A percentile compares a stretch with the other conserved stretches of the same genome.
Conservation (phyloP, 1,284 basidiomycete genomes). For the Hemileia vastatrix region DNA sequence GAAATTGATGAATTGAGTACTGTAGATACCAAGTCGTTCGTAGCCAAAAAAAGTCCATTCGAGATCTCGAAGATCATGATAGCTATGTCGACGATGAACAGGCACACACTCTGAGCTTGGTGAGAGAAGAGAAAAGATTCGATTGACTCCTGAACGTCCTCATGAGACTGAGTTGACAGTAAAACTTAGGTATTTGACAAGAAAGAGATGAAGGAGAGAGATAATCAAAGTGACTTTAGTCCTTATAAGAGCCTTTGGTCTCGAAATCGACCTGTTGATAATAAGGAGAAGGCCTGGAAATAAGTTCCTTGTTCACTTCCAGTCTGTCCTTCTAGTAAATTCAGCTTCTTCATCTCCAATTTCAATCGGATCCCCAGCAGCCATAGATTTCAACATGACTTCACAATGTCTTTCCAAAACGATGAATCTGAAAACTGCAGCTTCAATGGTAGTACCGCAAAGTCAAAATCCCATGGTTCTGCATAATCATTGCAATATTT, state of each 20-base stretch:
- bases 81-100: too few species aligned
- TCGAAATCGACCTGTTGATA: conserved; percentile 33
- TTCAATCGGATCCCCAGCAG: conserved; percentile 32
- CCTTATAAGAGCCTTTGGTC: conserved; percentile 34
- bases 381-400: conserved; percentile 35
- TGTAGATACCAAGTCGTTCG: too few species aligned
- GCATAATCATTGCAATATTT: conserved; percentile 43
- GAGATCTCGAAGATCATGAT: too few species aligned
- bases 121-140: too few species aligned
- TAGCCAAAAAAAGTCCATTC: too few species aligned
- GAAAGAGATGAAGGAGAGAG: too few species aligned
- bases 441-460: conserved; percentile 35
- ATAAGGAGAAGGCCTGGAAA: conserved; percentile 37
- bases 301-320: conserved; percentile 31
- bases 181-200: too few species aligned
- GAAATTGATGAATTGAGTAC: too few species aligned
- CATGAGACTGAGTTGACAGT: too few species aligned
- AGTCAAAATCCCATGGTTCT: conserved; percentile 42
- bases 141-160: too few species aligned
- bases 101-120: too few species aligned
- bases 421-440: conserved; percentile 32
- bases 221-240: too few species aligned
- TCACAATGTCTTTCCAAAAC: conserved; percentile 34
- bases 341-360: conserved; percentile 36
- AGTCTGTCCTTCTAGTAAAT: conserved; percentile 32